A percentile compares a stretch with the other conserved stretches of the same genome.
These are phyloP conservation scores for Hirschioporus abietinus DNA, from an alignment of 768 basidiomycete genomes.

Conservation along the genomic window DNA sequence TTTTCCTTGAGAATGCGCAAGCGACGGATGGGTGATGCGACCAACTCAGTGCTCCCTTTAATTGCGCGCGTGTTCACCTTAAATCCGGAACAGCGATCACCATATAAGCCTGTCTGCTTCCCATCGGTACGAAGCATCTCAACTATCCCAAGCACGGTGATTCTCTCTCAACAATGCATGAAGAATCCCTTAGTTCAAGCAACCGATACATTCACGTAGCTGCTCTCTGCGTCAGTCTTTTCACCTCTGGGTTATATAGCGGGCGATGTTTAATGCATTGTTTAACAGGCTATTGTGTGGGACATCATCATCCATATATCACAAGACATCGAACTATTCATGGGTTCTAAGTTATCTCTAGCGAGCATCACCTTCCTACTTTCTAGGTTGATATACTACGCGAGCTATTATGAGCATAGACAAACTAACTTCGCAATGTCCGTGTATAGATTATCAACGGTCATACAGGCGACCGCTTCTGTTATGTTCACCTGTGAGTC, in stretches of 20 bases:
- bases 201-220: background rate
- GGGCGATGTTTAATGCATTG: background rate
- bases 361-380: conserved; percentile 25
- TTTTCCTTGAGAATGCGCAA: no score
- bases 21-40: no score
- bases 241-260: background rate
- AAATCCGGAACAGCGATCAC: no score
- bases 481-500: conserved; percentile 22
- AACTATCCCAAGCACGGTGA: no score
- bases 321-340: conserved; percentile 23
- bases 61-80: no score
- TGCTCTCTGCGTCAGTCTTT: background rate
- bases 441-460: conserved; percentile 5
- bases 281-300: conserved; percentile 22
- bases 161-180: background rate
- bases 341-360: conserved; percentile 13
- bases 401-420: no score
- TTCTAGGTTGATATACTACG: conserved; percentile 25
- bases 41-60: no score
- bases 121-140: no score
- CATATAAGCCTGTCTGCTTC: no score
- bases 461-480: conserved; percentile 19
- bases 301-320: conserved; percentile 25
- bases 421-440: background rate
- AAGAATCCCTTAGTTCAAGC: background rate